These are phyloP conservation scores for Petunia hybrid DNA, from an alignment of 305 asterid genomes.

Conservation along the genomic window DNA sequence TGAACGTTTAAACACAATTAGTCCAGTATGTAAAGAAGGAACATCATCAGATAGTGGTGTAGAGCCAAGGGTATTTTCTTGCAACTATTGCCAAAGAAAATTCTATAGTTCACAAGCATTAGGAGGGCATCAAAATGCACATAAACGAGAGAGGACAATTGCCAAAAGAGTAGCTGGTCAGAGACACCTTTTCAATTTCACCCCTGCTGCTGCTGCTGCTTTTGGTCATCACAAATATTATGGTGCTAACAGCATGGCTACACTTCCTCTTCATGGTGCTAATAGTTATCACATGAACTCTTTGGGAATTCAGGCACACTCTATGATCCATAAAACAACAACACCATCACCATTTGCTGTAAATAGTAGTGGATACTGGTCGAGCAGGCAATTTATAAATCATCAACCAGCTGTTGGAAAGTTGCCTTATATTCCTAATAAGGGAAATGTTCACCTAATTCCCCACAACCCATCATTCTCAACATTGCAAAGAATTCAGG, in stretches of 20 bases:
- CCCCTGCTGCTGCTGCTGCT: constrained; percentile 21
- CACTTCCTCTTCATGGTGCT: constrained; percentile 30
- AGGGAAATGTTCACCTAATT: neutral
- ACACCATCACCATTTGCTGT: too few species aligned
- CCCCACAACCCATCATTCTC: too few species aligned
- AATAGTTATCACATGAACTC: neutral
- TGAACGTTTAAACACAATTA: neutral
- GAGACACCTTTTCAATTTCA: neutral
- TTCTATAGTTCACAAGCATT: constrained; percentile 40
- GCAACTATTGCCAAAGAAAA: constrained; percentile 40
- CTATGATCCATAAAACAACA: constrained; percentile 35
- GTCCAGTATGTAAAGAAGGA: neutral
- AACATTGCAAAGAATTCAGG: too few species aligned
- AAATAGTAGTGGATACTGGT: neutral
- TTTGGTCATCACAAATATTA: constrained; percentile 13
- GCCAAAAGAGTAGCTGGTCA: constrained; percentile 21
- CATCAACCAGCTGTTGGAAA: constrained; percentile 33
- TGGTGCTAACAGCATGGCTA: neutral
- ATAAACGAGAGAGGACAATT: constrained; percentile 34
- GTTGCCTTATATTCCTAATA: neutral
- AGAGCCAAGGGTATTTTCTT: constrained; percentile 31
- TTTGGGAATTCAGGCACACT: constrained; percentile 37
- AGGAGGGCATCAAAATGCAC: constrained; percentile 43
- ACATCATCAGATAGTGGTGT: neutral
- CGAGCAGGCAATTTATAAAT: constrained; percentile 10